Percentiles rank a stretch among this genome's conserved stretches.
phyloP scores from a whole-genome alignment of 2,329 filamentous ascomycete species.

The Scedosporium dehoogii region DNA sequence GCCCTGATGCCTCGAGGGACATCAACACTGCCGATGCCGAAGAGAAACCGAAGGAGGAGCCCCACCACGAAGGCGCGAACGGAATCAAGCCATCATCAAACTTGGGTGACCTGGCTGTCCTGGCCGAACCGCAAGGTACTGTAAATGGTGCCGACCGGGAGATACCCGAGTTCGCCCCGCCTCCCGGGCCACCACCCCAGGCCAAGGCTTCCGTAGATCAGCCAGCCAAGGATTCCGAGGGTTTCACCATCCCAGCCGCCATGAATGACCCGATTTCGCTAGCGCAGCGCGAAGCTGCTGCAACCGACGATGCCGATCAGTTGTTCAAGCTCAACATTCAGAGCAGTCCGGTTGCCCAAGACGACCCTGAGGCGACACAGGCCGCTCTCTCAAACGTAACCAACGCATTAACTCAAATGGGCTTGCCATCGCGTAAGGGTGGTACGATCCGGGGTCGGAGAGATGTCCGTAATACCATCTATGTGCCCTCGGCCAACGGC shows the following conservation, averaged over 20 bases:
- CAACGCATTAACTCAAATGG: conserved; percentile 55
- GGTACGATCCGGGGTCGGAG: conserved; percentile 79
- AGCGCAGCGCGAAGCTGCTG: conserved; percentile 53
- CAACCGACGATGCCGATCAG: conserved; percentile 47
- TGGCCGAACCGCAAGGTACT: conserved; percentile 14
- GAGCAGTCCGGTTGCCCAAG: conserved; percentile 67
- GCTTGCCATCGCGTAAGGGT: conserved; percentile 56
- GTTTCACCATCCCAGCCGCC: conserved; percentile 61
- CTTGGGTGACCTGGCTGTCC: not conserved
- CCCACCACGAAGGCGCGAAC: conserved; percentile 34
- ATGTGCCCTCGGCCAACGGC: conserved; percentile 45
- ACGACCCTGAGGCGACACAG: conserved; percentile 62
- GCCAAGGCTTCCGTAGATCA: conserved; percentile 21
- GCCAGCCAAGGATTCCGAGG: conserved; percentile 59
- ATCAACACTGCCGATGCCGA: not conserved
- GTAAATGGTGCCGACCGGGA: conserved; percentile 41
- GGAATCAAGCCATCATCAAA: conserved; percentile 19
- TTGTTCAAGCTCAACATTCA: conserved; percentile 73
- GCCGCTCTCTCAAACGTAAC: conserved; percentile 68
- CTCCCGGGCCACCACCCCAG: conserved; percentile 39
- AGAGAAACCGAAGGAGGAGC: conserved; percentile 9
- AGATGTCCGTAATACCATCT: conserved; percentile 86
- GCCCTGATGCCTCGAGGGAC: conserved; percentile 22
- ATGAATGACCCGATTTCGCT: conserved; percentile 58
- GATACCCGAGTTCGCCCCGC: conserved; percentile 40